Conservation (phyloP, 495 filamentous ascomycete genomes). For the Penicillium cataractarum region DNA sequence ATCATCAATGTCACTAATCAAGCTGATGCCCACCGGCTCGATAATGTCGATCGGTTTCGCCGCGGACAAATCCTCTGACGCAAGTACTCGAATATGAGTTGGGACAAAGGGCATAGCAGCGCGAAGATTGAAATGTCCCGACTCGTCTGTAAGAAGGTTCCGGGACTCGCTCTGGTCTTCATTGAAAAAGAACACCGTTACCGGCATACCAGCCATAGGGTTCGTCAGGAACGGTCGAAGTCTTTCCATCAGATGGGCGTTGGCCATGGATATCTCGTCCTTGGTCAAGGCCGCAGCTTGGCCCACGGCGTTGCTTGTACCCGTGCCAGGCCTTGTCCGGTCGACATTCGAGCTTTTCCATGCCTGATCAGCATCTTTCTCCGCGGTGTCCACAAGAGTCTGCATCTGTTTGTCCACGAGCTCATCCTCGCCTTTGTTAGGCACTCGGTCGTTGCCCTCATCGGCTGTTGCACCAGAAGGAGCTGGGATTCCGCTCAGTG, state of each 20-base stretch:
- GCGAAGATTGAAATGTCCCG: slow-evolving; percentile 81
- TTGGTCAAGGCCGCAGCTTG: slow-evolving; percentile 62
- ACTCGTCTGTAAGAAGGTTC: slow-evolving; percentile 77
- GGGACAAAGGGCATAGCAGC: slow-evolving; percentile 86
- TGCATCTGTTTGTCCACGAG: slow-evolving; percentile 72
- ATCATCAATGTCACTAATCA: slow-evolving; percentile 98
- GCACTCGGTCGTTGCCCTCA: slow-evolving; percentile 27
- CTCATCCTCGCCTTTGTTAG: slow-evolving; percentile 53
- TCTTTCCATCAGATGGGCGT: slow-evolving; percentile 82
- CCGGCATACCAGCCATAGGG: slow-evolving; percentile 68
- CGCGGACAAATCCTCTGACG: slow-evolving; percentile 81
- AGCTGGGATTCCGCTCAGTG: slow-evolving; percentile 81
- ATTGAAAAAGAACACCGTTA: slow-evolving; percentile 94
- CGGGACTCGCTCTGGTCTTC: slow-evolving; percentile 74
- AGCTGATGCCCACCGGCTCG: slow-evolving; percentile 78
- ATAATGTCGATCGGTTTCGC: slow-evolving; percentile 75
- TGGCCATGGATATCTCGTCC: slow-evolving; percentile 76
- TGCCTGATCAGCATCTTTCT: slow-evolving; percentile 71
- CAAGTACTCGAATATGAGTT: slow-evolving; percentile 83
- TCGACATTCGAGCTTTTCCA: slow-evolving; percentile 47
- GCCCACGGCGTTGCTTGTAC: slow-evolving; percentile 23
- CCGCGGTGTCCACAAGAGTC: slow-evolving; percentile 69
- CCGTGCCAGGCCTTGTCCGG: slow-evolving; percentile 25
- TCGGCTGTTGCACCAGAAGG: slow-evolving; percentile 46
- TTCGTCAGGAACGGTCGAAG: slow-evolving; percentile 87